Conservation (phyloP, 192 early-diverging fungal species). For the Dissophora ornata region DNA sequence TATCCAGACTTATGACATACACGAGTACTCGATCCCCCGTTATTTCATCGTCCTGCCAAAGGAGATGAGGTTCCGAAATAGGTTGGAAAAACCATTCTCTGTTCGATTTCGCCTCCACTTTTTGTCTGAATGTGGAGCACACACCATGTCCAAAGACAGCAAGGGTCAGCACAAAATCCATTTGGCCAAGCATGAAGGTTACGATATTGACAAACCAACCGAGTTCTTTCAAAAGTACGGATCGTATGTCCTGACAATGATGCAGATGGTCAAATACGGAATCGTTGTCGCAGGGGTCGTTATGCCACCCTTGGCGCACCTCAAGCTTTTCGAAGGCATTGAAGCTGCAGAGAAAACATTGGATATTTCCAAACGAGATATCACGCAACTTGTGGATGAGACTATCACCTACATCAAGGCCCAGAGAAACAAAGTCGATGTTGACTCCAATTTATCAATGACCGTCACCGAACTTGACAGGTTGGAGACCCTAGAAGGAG, state of each 20-base stretch:
- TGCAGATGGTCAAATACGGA: conserved; percentile 20
- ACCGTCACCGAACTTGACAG: neutral
- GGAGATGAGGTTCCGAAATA: too few relatives aligned
- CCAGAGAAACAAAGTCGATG: neutral
- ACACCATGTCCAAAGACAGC: neutral
- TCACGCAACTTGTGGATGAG: neutral
- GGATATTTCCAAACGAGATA: neutral
- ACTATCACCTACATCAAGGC: neutral
- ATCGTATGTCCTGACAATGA: conserved; percentile 11
- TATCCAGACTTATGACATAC: conserved; percentile 20
- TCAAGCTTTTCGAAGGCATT: neutral
- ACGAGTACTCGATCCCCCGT: conserved; percentile 24
- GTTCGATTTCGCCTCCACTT: conserved; percentile 10
- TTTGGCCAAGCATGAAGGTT: conserved; percentile 21
- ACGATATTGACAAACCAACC: conserved; percentile 3
- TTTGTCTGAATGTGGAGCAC: conserved; percentile 18
- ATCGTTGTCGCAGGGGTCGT: neutral
- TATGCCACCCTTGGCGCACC: conserved; percentile 1
- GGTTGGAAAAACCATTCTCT: neutral
- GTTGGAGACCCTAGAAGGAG: neutral
- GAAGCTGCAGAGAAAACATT: neutral
- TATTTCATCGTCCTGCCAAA: conserved; percentile 24
- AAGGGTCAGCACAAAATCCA: conserved; percentile 1
- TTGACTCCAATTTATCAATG: neutral
- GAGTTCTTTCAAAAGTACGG: conserved; percentile 36